These are phyloP conservation scores for Pichia sp. DNA, from an alignment of 1,139 yeast species.

Conservation along the genomic window DNA sequence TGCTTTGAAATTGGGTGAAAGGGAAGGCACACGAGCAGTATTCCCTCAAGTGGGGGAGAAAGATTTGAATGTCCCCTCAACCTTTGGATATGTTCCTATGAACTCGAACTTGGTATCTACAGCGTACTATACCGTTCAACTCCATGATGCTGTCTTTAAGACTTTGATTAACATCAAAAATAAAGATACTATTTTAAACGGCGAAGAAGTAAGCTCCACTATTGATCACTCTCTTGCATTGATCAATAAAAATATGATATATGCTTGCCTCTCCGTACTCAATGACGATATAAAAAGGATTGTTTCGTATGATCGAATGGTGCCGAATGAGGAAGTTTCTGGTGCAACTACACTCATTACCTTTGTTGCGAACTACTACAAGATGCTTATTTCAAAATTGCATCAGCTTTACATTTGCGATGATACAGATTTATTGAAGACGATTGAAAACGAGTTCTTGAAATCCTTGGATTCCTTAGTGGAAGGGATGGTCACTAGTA, in stretches of 20 bases:
- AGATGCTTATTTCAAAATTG: constrained; percentile 18
- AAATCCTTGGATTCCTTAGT: constrained; percentile 42
- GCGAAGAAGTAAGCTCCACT: constrained; percentile 30
- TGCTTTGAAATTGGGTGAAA: constrained; percentile 14
- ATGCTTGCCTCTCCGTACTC: constrained; percentile 21
- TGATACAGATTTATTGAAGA: constrained; percentile 27
- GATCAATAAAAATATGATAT: constrained; percentile 22
- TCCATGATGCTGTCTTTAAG: constrained; percentile 25
- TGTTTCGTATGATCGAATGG: constrained; percentile 22
- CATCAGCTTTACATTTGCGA: constrained; percentile 13
- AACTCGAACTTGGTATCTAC: constrained; percentile 53
- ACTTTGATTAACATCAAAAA: constrained; percentile 20
- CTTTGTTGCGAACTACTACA: constrained; percentile 35
- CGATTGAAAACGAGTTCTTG: constrained; percentile 43
- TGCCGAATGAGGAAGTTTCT: constrained; percentile 21
- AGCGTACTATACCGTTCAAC: constrained; percentile 33
- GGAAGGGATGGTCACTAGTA: constrained; percentile 42
- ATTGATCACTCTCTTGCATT: constrained; percentile 16
- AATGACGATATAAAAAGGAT: constrained; percentile 20
- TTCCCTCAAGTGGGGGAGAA: constrained; percentile 13
- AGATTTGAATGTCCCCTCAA: constrained; percentile 20
- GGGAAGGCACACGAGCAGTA: constrained; percentile 12
- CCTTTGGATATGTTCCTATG: constrained; percentile 55
- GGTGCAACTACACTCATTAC: constrained; percentile 45
- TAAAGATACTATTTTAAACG: constrained; percentile 22